A percentile compares a stretch with the other conserved stretches of the same genome.
phyloP scores from a whole-genome alignment of 768 basidiomycete species.

The Lentinula sp. region DNA sequence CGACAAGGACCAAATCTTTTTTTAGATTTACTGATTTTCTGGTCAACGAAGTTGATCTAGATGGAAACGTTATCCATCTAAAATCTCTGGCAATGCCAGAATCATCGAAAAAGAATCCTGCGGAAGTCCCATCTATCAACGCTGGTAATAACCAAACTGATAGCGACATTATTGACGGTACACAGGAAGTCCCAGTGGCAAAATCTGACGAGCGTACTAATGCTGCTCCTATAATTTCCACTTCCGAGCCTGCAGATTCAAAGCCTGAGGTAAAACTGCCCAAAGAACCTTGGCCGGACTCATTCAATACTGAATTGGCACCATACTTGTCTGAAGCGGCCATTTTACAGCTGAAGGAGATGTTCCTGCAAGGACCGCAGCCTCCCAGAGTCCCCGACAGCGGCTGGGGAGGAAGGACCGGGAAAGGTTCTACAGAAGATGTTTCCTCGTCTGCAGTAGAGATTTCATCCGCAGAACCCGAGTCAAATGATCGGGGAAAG shows the following conservation, averaged over 20 bases:
- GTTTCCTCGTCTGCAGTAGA: conserved; percentile 14
- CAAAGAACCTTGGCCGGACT: conserved; percentile 60
- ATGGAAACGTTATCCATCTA: conserved; percentile 74
- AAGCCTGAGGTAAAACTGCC: conserved; percentile 9
- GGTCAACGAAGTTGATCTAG: conserved; percentile 85
- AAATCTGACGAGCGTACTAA: not conserved
- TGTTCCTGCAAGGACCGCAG: conserved; percentile 78
- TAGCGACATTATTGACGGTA: not conserved
- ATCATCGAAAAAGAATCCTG: conserved; percentile 37
- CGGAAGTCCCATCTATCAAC: conserved; percentile 9
- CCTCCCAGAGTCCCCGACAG: conserved; percentile 68
- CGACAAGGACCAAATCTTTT: conserved; percentile 4
- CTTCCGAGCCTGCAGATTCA: conserved; percentile 3
- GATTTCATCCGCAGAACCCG: conserved; percentile 17
- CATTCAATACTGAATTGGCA: conserved; percentile 47
- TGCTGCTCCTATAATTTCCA: conserved; percentile 11
- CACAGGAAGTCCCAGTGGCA: not conserved
- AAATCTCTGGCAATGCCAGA: conserved; percentile 73
- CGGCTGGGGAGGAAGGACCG: conserved; percentile 61
- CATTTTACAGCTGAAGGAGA: conserved; percentile 58
- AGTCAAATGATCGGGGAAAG: conserved; percentile 22
- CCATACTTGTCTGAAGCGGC: conserved; percentile 59
- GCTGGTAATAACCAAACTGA: not conserved
- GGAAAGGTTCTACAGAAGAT: conserved; percentile 24
- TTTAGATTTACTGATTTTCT: conserved; percentile 93